phyloP scores from a whole-genome alignment of 2,329 filamentous ascomycete species.

The Dissoconium aciculare region DNA sequence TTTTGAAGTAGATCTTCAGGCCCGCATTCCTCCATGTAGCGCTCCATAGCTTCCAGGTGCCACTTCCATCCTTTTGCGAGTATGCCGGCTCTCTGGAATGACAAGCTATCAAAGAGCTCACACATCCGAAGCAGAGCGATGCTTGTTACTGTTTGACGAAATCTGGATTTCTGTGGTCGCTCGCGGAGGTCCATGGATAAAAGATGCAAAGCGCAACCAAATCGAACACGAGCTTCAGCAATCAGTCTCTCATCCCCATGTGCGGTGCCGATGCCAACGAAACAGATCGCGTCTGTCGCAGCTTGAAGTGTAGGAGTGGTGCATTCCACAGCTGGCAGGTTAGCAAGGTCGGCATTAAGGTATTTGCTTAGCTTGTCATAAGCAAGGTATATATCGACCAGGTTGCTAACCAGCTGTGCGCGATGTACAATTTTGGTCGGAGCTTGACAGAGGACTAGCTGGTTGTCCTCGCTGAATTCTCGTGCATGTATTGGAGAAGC shows the following conservation, averaged over 20 bases:
- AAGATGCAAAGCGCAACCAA: conserved; percentile 1
- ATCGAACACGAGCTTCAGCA: conserved; percentile 3
- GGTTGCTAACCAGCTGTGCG: not conserved
- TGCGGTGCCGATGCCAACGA: conserved; percentile 2
- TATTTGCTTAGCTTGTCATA: not conserved
- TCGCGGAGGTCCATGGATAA: not conserved
- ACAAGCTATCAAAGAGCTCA: conserved; percentile 2
- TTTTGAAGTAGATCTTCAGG: conserved; percentile 3
- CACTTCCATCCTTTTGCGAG: conserved; percentile 1
- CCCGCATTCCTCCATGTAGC: conserved; percentile 2
- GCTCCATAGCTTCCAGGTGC: conserved; percentile 3
- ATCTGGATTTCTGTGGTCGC: not conserved
- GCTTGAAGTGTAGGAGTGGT: conserved; percentile 1
- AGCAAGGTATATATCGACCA: not conserved
- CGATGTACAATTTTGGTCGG: not conserved
- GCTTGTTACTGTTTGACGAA: not conserved
- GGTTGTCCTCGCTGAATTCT: not conserved
- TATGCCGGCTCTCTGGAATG: not conserved
- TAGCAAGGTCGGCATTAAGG: conserved; percentile 2
- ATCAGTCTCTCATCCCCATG: conserved; percentile 1
- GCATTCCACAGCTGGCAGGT: conserved; percentile 2
- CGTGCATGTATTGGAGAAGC: too few relatives aligned
- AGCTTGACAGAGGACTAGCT: not conserved
- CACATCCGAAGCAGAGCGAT: conserved; percentile 3
- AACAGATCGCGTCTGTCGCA: conserved; percentile 3